These are phyloP conservation scores for Ottelia alismoides DNA, from an alignment of 106 monocot genomes.

Conservation along the genomic window DNA sequence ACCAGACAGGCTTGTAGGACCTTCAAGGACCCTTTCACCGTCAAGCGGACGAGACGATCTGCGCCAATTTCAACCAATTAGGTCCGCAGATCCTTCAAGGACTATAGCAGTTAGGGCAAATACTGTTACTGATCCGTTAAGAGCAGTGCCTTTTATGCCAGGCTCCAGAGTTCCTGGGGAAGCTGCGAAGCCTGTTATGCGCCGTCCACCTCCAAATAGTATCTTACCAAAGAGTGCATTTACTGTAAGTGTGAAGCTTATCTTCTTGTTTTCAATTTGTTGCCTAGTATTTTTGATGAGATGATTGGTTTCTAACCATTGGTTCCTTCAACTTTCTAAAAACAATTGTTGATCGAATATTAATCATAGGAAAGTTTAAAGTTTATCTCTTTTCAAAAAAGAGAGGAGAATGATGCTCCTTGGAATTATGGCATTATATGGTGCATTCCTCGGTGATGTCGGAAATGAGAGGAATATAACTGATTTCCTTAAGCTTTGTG, in stretches of 20 bases:
- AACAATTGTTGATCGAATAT: too few species aligned
- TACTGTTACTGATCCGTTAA: slow-evolving; percentile 28
- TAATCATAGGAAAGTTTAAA: too few species aligned
- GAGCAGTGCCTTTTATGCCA: slow-evolving; percentile 18
- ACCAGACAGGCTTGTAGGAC: slow-evolving; percentile 41
- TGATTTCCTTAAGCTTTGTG: too few species aligned
- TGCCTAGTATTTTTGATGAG: too few species aligned
- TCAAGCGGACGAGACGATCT: slow-evolving; percentile 22
- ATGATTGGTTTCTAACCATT: too few species aligned
- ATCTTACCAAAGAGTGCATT: slow-evolving; percentile 25
- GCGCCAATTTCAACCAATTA: slow-evolving; percentile 18
- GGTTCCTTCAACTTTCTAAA: too few species aligned
- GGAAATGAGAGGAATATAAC: too few species aligned
- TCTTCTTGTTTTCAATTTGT: too few species aligned
- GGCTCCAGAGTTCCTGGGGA: slow-evolving; percentile 27
- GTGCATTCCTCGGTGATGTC: too few species aligned
- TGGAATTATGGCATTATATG: too few species aligned
- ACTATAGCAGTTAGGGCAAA: slow-evolving; percentile 16
- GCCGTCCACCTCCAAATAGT: slow-evolving; percentile 22
- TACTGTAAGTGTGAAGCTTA: slow-evolving; percentile 29
- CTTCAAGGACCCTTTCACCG: slow-evolving; percentile 36
- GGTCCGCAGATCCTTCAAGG: slow-evolving; percentile 27
- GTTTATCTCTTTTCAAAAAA: too few species aligned
- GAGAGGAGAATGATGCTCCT: too few species aligned
- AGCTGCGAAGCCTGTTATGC: slow-evolving; percentile 19